A percentile compares a stretch with the other conserved stretches of the same genome.
Evolutionary conservation across 805 yeast species (phyloP).

Genomic region (Saccharomycopsis sp.): DNA sequence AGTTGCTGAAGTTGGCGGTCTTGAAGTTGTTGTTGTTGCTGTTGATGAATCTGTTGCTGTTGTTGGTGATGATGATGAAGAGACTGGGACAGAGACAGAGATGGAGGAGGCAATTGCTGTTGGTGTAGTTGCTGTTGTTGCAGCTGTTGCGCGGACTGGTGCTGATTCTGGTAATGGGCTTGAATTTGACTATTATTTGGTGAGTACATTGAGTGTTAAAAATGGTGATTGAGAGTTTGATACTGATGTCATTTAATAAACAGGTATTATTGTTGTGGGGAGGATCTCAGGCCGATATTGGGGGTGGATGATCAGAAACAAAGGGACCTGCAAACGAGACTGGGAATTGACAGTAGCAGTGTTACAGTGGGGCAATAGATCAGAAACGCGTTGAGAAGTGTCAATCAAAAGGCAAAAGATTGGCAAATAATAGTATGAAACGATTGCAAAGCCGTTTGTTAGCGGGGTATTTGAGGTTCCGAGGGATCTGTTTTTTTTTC

Average conservation of each 20-base stretch:
- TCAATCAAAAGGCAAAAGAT: neutral
- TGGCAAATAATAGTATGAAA: neutral
- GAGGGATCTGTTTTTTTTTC: neutral
- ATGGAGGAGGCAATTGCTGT: neutral
- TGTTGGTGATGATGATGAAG: slow-evolving; percentile 3
- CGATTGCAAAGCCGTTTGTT: no score
- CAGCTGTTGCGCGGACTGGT: neutral
- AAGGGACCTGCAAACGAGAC: neutral
- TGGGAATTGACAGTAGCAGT: neutral
- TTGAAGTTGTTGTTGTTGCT: slow-evolving; percentile 2
- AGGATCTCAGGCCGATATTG: neutral
- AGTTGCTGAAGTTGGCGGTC: neutral
- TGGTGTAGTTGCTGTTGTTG: slow-evolving; percentile 2
- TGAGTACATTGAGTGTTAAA: slow-evolving; percentile 8
- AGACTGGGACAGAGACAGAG: neutral
- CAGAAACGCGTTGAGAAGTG: neutral
- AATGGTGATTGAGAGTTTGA: neutral
- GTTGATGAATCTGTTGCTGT: slow-evolving; percentile 3
- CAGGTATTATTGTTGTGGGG: neutral
- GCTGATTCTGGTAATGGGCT: neutral
- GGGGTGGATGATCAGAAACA: no score
- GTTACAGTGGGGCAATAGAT: no score
- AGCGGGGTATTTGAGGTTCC: neutral
- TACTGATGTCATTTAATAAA: neutral
- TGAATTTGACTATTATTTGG: slow-evolving; percentile 6